Base-by-base conservation (phyloP, 2,329 filamentous ascomycete species). In the Penicillium sp. region DNA sequence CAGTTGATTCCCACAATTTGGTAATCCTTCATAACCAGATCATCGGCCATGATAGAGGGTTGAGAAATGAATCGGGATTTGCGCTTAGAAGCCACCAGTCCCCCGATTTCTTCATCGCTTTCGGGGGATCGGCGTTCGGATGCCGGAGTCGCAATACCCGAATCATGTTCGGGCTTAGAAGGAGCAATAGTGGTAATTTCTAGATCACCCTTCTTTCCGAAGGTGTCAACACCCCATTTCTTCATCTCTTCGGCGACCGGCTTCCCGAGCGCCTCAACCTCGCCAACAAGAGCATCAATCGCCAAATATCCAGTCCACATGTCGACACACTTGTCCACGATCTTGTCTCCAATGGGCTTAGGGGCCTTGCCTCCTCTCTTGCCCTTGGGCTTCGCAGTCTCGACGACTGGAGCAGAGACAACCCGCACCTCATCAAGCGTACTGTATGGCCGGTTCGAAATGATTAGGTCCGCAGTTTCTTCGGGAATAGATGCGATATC, bases 1-100 rank as follows among this genome's bases (percentile, higher is more conserved):
- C 94, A 99, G 69, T 97, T 97, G 47, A 99, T 81, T 4, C 94
- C 94, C 29, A 96, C 91, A 18, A 97, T 77, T 70, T 99, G 94
- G 67, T 97, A 97, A 34, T 94, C 87, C 69, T 97, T 97, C 78
- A 99, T 85, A 36, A 82, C 78, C 52, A 93, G 83, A 51, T 89
- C 83, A 0, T 87, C 80, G 29, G 84, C 83, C 89, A 99, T 94
- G 48, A 87, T 82, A 4, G 80, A 74, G 0, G 94, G 94, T 70
- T 97, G 90, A 32, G 81, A 74, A 38, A 87, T 74, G 48, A 83
- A 78, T 47, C 72, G 72, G 13, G 57, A 55, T 40, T 53, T 62
- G 19, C 70, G 60, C 49, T 77, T 75, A 14, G 70, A 69, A 7
- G 65, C 67, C 27, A 65, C 61, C 9, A 68, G 68, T 57, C 80